These are phyloP conservation scores for Plasmodium cynomolgi DNA, from an alignment of 169 alveolate genomes.

Conservation along the genomic window DNA sequence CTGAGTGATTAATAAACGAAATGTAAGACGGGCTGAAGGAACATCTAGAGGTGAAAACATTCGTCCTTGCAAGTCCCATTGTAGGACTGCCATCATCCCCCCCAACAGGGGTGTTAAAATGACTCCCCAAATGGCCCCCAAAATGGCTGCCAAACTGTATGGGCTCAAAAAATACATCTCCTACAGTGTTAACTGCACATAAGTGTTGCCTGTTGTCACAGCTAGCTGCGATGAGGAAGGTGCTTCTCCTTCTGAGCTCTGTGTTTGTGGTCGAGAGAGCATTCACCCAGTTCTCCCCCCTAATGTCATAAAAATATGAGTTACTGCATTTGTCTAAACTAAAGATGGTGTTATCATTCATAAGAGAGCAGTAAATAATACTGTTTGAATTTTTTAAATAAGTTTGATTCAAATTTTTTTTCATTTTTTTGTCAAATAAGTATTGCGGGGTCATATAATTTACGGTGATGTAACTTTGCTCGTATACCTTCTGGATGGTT, in stretches of 20 bases:
- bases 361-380: conserved; percentile 1
- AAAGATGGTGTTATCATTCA: conserved; percentile 35
- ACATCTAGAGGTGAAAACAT: conserved; percentile 1
- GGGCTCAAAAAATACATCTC: conserved; percentile 23
- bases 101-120: background rate
- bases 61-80: background rate
- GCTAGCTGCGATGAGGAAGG: conserved; percentile 4
- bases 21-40: conserved; percentile 14
- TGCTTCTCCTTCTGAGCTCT: background rate
- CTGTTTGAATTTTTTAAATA: background rate
- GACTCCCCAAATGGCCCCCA: background rate
- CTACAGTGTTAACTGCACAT: conserved; percentile 16
- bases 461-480: background rate
- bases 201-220: conserved; percentile 30
- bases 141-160: background rate
- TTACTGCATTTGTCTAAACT: conserved; percentile 15
- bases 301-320: conserved; percentile 52
- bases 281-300: conserved; percentile 54
- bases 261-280: background rate
- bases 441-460: conserved; percentile 13
- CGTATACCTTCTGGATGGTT: background rate
- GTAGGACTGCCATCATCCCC: background rate
- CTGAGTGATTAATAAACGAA: conserved; percentile 7
- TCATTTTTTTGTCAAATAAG: conserved; percentile 52
- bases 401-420: background rate